Conservation (phyloP, 2,329 filamentous ascomycete species). For the Aureobasidium melanogenum region DNA sequence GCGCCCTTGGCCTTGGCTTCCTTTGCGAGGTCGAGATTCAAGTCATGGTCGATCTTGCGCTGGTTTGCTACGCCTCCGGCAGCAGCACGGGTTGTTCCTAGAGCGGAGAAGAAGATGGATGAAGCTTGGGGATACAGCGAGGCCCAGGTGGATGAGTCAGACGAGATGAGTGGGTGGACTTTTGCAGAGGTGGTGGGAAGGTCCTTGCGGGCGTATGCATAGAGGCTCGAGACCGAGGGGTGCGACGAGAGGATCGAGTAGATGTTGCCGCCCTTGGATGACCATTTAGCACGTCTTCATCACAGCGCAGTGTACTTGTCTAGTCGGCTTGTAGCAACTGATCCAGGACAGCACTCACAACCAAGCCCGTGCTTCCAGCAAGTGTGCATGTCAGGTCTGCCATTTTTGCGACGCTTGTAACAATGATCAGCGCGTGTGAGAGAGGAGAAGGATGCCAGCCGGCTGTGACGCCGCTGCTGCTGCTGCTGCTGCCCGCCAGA, state of each 20-base stretch:
- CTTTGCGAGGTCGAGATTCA: constrained; percentile 70
- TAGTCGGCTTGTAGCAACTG: background rate
- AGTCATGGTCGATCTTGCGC: constrained; percentile 78
- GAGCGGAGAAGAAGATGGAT: constrained; percentile 61
- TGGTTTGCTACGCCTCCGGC: constrained; percentile 73
- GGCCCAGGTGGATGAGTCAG: constrained; percentile 63
- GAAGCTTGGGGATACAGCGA: constrained; percentile 51
- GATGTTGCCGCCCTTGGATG: constrained; percentile 61
- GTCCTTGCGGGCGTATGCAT: constrained; percentile 58
- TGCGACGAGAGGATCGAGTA: constrained; percentile 53
- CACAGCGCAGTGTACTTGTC: background rate
- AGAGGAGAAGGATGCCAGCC: background rate
- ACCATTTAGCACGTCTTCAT: constrained; percentile 19
- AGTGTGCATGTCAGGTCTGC: constrained; percentile 38
- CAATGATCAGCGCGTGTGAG: background rate
- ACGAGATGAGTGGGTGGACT: constrained; percentile 56
- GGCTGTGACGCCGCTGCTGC: background rate
- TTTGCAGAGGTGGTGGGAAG: constrained; percentile 48
- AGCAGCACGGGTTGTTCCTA: constrained; percentile 68
- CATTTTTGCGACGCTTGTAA: background rate
- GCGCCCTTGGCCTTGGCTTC: constrained; percentile 65
- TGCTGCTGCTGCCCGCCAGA: too few species aligned
- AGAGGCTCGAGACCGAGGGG: constrained; percentile 44
- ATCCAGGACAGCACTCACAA: constrained; percentile 27
- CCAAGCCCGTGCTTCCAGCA: constrained; percentile 58